phyloP scores from a whole-genome alignment of 768 basidiomycete species.

The Paxillus rubicundulus region DNA sequence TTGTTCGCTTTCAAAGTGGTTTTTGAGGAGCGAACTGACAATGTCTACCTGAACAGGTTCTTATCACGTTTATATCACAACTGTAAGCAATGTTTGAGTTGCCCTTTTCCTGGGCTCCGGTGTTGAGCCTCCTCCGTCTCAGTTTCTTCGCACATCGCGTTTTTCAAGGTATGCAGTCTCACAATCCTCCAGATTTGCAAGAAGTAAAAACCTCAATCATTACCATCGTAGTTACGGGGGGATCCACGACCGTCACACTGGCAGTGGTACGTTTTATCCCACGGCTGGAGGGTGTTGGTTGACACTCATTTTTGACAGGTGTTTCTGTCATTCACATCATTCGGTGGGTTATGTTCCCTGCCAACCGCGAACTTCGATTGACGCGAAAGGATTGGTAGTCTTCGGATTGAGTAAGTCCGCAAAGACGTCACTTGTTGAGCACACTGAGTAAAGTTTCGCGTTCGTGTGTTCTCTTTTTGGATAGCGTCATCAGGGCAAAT shows the following conservation, averaged over 20 bases:
- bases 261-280: conserved; percentile 15
- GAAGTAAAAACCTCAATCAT: neutral
- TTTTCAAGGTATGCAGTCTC: conserved; percentile 20
- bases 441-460: neutral
- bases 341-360: conserved; percentile 18
- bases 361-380: conserved; percentile 4
- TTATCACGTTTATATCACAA: conserved; percentile 26
- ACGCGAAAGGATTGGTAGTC: conserved; percentile 15
- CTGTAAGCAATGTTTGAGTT: conserved; percentile 15
- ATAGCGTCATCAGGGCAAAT: conserved; percentile 25
- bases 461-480: neutral
- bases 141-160: conserved; percentile 27
- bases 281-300: neutral
- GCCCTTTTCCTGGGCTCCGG: neutral
- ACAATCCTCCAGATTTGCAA: no score
- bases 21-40: neutral
- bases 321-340: conserved; percentile 15
- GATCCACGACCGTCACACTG: conserved; percentile 12
- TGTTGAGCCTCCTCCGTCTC: neutral
- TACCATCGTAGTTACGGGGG: conserved; percentile 17
- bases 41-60: conserved; percentile 12
- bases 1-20: neutral
- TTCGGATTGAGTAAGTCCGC: conserved; percentile 28
- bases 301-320: conserved; percentile 2
- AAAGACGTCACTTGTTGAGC: neutral